Base-by-base conservation (phyloP, 139 green algal species). In the Chlamydomonas sphaeroides region DNA sequence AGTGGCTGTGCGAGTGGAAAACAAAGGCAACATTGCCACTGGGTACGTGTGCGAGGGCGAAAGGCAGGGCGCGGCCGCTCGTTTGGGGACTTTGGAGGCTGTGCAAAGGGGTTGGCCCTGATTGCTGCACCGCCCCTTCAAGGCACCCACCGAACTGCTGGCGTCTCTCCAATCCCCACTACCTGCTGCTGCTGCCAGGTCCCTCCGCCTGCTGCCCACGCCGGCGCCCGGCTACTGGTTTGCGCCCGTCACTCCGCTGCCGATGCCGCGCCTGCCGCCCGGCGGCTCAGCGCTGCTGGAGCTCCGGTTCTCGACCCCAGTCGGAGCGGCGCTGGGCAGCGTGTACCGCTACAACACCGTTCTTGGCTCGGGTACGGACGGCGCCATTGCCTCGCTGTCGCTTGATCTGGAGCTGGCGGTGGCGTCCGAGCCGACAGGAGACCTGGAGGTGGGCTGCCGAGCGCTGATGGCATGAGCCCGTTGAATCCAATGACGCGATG, bases 391-490 rank as follows among this genome's bases (percentile, higher is more conserved):
- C 49, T 21, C 48, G 17, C n/a, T 78, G 28, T 65, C 48, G 2
- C 20, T 78, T 1, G n/a, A n/a, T n/a, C n/a, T n/a, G n/a, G 36
- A 78, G 70, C 70, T 78, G 49, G 70, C 70, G 10, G 49, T 78
- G 45, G 70, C 70, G 23, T 66, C 49, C 20, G 70, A 78, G 49
- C 70, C 70, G 18, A 65, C 49, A 25, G 70, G 70, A 49, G 48
- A 25, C 30, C 49, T 78, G 49, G 49, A 78, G 70, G 70, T 78
- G 21, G 51, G 25, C 7, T 30, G 23, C 53, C 53, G 23, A 30
- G 15, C 21, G 21, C 53, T 62, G 45, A 8, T 51, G 45, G 45
- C 45, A 8, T 14, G 10, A 51, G 14, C 8, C 45, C 45, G 45
- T 14, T 51, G 45, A 8, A 20, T 51, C 10, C 45, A 20, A 8